A percentile compares a stretch with the other conserved stretches of the same genome.
Conservation (phyloP, 2,329 filamentous ascomycete species). For the Raffaelea deltoideospora region DNA sequence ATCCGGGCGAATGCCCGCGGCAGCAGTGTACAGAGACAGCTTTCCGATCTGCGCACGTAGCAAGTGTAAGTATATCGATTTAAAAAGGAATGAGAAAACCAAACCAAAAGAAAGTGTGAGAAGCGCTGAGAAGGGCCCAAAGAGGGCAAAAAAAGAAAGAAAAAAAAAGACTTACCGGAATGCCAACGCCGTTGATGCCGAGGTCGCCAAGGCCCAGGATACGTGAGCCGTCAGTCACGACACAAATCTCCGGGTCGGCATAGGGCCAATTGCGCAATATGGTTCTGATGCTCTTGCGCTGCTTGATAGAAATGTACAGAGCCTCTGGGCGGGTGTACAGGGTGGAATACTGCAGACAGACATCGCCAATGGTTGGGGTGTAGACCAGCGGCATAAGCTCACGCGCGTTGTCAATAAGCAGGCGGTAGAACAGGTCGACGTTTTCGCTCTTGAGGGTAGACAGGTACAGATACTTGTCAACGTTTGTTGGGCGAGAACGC, state of each 20-base stretch:
- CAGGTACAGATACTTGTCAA: slow-evolving; percentile 78
- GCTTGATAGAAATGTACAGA: slow-evolving; percentile 90
- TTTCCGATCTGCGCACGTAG: slow-evolving; percentile 77
- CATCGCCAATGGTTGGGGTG: slow-evolving; percentile 85
- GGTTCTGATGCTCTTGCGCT: slow-evolving; percentile 75
- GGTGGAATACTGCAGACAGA: slow-evolving; percentile 90
- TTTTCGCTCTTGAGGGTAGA: slow-evolving; percentile 62
- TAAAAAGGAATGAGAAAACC: not conserved
- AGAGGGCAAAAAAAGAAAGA: not conserved
- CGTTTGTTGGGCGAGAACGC: slow-evolving; percentile 48
- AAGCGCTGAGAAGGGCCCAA: not conserved
- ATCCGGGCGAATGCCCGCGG: slow-evolving; percentile 82
- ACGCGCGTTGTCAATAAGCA: slow-evolving; percentile 59
- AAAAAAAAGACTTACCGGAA: slow-evolving; percentile 50
- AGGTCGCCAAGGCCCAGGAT: slow-evolving; percentile 88
- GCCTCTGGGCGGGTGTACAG: slow-evolving; percentile 91
- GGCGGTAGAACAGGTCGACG: slow-evolving; percentile 67
- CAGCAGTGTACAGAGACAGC: slow-evolving; percentile 84
- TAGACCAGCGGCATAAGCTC: slow-evolving; percentile 76
- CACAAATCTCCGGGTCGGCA: slow-evolving; percentile 80
- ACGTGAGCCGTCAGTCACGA: slow-evolving; percentile 89
- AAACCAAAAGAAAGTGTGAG: not conserved
- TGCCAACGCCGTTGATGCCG: slow-evolving; percentile 93
- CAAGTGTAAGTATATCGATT: slow-evolving; percentile 12
- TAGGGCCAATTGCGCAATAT: slow-evolving; percentile 93